phyloP scores from a whole-genome alignment of 495 filamentous ascomycete genomes.

The Penicillium nucicola region DNA sequence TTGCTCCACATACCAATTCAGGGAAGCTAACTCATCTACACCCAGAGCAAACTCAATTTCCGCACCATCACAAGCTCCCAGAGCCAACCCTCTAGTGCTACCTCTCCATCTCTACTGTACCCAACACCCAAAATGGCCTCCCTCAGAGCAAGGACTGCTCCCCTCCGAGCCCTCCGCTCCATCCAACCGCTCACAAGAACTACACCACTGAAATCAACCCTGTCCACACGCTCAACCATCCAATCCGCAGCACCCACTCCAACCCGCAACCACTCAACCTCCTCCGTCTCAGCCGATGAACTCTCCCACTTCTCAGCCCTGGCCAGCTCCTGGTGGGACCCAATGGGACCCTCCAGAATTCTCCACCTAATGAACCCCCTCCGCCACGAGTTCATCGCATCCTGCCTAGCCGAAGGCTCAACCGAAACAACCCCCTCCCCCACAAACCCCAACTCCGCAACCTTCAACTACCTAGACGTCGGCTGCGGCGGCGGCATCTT shows the following conservation, averaged over 20 bases:
- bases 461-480: slow-evolving; percentile 78
- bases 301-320: slow-evolving; percentile 92
- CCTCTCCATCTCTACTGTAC: neutral
- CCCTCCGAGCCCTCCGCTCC: slow-evolving; percentile 7
- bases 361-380: slow-evolving; percentile 98
- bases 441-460: slow-evolving; percentile 15
- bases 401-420: slow-evolving; percentile 54
- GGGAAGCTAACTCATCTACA: neutral
- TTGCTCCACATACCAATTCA: neutral
- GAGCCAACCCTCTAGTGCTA: neutral
- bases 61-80: slow-evolving; percentile 1
- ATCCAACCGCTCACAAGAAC: slow-evolving; percentile 6
- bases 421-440: slow-evolving; percentile 12
- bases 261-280: slow-evolving; percentile 46
- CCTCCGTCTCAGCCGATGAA: slow-evolving; percentile 80
- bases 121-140: slow-evolving; percentile 15
- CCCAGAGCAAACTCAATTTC: neutral
- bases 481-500: slow-evolving; percentile 98
- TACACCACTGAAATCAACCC: neutral
- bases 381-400: slow-evolving; percentile 84
- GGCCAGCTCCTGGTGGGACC: slow-evolving; percentile 96
- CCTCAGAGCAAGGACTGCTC: neutral
- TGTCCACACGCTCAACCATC: slow-evolving; percentile 1
- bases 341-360: slow-evolving; percentile 84
- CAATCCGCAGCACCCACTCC: neutral